phyloP scores from a whole-genome alignment of 148 eudicot genomes.

The Arctostaphylos glauca region DNA sequence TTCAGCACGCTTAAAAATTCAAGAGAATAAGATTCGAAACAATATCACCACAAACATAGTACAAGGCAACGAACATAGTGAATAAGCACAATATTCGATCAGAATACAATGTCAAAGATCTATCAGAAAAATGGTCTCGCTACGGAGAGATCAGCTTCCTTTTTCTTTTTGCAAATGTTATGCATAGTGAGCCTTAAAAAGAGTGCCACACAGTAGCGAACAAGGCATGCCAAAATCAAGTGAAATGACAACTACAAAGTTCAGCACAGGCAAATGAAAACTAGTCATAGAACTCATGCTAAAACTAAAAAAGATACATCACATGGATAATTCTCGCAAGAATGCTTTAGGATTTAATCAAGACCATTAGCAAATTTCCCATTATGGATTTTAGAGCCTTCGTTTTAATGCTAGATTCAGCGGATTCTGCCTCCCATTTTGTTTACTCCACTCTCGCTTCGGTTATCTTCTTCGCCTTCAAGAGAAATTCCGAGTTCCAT shows the following conservation, averaged over 20 bases:
- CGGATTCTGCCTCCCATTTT: too few species aligned
- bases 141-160: too few species aligned
- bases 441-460: too few species aligned
- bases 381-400: not conserved
- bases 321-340: not conserved
- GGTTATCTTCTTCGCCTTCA: too few species aligned
- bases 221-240: not conserved
- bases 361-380: not conserved
- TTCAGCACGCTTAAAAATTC: not conserved
- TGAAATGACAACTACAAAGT: not conserved
- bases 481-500: not conserved
- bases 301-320: not conserved
- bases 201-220: not conserved
- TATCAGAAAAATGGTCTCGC: too few species aligned
- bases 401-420: too few species aligned
- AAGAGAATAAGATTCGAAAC: slow-evolving; percentile 9
- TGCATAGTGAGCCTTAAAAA: not conserved
- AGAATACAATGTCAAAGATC: too few species aligned
- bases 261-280: not conserved
- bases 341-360: too few species aligned
- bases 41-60: not conserved
- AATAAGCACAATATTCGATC: too few species aligned
- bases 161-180: too few species aligned
- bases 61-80: too few species aligned
- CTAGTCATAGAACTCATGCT: not conserved